Percentiles rank a stretch among this genome's conserved stretches.
phyloP scores from a whole-genome alignment of 176 grass and related monocot species.

The Zoysia pacifica region DNA sequence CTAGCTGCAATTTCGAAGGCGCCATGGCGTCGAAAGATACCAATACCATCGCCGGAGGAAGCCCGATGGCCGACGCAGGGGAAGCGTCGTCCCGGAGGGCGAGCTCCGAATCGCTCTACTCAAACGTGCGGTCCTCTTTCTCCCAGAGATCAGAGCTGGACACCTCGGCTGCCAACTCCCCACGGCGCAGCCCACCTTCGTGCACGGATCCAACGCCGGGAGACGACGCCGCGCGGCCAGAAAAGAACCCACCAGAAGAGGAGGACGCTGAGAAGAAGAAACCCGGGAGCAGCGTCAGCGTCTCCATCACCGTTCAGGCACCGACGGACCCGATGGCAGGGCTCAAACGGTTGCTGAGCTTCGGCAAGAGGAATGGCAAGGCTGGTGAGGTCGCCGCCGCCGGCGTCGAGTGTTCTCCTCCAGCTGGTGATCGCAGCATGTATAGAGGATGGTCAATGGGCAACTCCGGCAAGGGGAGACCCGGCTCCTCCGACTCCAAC shows the following conservation, averaged over 20 bases:
- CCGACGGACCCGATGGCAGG: constrained; percentile 56
- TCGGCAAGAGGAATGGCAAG: constrained; percentile 61
- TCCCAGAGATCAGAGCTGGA: constrained; percentile 55
- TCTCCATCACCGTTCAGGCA: constrained; percentile 41
- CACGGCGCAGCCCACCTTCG: constrained; percentile 18
- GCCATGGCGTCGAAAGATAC: constrained; percentile 3
- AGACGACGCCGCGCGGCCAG: constrained; percentile 24
- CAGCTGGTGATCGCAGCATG: constrained; percentile 11
- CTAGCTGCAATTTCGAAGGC: constrained; percentile 9
- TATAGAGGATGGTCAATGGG: constrained; percentile 16
- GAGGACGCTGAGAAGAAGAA: constrained; percentile 18
- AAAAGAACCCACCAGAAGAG: constrained; percentile 49
- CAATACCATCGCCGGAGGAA: constrained; percentile 17
- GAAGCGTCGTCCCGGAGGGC: constrained; percentile 24
- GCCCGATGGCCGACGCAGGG: neutral
- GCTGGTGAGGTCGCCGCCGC: constrained; percentile 4
- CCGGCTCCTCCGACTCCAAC: neutral
- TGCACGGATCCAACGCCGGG: constrained; percentile 44
- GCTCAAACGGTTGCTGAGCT: constrained; percentile 63
- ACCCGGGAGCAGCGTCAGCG: neutral
- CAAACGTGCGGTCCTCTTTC: constrained; percentile 65
- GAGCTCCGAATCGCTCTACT: constrained; percentile 70
- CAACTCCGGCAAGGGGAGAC: constrained; percentile 27
- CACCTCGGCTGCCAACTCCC: constrained; percentile 35
- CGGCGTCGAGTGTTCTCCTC: constrained; percentile 13